phyloP scores from a whole-genome alignment of 176 grass and related monocot species.

The Dendrocalamus sinicus region DNA sequence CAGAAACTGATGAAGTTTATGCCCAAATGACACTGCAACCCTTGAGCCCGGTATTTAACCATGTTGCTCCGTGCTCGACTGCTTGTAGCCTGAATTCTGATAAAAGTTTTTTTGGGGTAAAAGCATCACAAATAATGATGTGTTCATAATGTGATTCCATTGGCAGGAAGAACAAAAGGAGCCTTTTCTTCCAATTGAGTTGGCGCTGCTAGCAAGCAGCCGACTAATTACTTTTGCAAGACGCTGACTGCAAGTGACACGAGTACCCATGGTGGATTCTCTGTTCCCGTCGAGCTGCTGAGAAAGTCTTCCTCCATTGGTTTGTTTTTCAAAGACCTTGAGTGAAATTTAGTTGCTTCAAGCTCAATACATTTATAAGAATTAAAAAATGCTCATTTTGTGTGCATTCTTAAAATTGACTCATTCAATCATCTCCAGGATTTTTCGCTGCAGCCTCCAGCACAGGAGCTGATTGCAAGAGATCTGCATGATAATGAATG shows the following conservation, averaged over 20 bases:
- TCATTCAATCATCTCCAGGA: constrained; percentile 53
- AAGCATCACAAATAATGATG: not conserved
- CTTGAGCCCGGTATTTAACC: constrained; percentile 68
- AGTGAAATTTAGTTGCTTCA: constrained; percentile 41
- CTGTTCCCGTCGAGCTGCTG: constrained; percentile 88
- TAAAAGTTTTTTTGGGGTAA: not conserved
- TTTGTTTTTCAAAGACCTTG: constrained; percentile 13
- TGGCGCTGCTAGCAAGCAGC: constrained; percentile 83
- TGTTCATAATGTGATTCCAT: constrained; percentile 34
- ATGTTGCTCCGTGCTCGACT: constrained; percentile 1
- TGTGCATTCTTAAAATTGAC: constrained; percentile 24
- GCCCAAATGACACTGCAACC: constrained; percentile 96
- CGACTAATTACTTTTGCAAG: constrained; percentile 98
- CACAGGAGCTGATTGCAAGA: constrained; percentile 82
- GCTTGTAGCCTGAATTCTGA: constrained; percentile 18
- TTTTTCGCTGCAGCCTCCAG: constrained; percentile 89
- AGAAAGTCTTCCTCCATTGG: constrained; percentile 97
- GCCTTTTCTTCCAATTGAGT: constrained; percentile 82
- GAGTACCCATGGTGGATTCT: constrained; percentile 96
- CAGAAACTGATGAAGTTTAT: constrained; percentile 97
- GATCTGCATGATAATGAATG: constrained; percentile 96
- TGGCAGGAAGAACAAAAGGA: constrained; percentile 91
- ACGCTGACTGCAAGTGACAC: constrained; percentile 97
- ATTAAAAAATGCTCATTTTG: not conserved
- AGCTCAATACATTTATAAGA: constrained; percentile 28